These are phyloP conservation scores for Dictyostelium intermedium DNA, from an alignment of 78 protist species.

Conservation along the genomic window DNA sequence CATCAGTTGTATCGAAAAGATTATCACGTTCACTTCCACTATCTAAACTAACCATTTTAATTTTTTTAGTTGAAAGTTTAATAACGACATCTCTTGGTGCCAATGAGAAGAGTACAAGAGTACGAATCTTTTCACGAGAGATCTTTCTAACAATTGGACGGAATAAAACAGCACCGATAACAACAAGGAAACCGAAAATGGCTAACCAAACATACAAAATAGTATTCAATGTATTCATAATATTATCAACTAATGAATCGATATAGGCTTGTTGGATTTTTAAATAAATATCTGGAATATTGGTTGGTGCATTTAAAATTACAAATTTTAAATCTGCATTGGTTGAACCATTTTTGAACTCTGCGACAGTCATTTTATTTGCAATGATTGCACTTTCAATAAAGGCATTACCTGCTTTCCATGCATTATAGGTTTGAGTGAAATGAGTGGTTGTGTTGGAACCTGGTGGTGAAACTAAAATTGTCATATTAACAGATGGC, in stretches of 20 bases:
- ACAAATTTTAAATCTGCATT: background rate
- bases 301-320: background rate
- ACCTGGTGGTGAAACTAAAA: background rate
- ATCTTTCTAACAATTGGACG: slow-evolving; percentile 45
- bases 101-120: slow-evolving; percentile 27
- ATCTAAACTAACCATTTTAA: slow-evolving; percentile 33
- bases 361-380: background rate
- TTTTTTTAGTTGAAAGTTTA: slow-evolving; percentile 5
- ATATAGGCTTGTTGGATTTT: slow-evolving; percentile 3
- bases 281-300: background rate
- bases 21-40: slow-evolving; percentile 55
- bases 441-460: background rate
- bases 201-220: slow-evolving; percentile 30
- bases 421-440: slow-evolving; percentile 10
- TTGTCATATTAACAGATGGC: background rate
- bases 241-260: background rate
- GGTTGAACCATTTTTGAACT: background rate
- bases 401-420: slow-evolving; percentile 54
- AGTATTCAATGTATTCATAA: background rate
- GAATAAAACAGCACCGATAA: background rate
- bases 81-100: slow-evolving; percentile 52
- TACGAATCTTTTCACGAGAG: slow-evolving; percentile 30
- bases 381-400: background rate
- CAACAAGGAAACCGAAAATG: background rate
- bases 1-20: slow-evolving; percentile 8